phyloP scores from a whole-genome alignment of 2,329 filamentous ascomycete species.

The Phoma sp. region DNA sequence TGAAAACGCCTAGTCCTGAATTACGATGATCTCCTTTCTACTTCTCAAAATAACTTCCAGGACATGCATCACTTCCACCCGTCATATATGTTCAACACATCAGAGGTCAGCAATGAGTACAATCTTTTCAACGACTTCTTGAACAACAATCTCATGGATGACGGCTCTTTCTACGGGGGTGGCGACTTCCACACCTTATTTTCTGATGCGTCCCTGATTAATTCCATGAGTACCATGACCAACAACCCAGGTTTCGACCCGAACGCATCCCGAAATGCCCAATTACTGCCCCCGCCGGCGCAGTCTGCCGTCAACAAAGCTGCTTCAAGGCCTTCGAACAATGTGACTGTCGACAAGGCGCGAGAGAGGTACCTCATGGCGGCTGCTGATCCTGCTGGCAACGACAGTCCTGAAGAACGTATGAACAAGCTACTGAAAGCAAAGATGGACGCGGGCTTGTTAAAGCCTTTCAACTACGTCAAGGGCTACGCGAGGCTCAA shows the following conservation, averaged over 20 bases:
- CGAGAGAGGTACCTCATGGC: conserved; percentile 94
- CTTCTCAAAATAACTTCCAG: conserved; percentile 81
- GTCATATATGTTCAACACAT: conserved; percentile 92
- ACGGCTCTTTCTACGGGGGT: conserved; percentile 51
- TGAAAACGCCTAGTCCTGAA: conserved; percentile 66
- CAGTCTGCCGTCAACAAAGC: conserved; percentile 57
- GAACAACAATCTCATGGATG: conserved; percentile 88
- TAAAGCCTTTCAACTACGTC: conserved; percentile 98
- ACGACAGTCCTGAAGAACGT: conserved; percentile 85
- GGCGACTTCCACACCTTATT: conserved; percentile 60
- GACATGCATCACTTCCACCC: conserved; percentile 94
- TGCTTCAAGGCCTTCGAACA: conserved; percentile 66
- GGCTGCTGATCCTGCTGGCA: conserved; percentile 87
- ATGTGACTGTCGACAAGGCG: conserved; percentile 70
- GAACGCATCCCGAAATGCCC: conserved; percentile 55
- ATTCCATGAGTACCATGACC: conserved; percentile 50
- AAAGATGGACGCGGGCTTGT: conserved; percentile 92
- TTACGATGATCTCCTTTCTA: conserved; percentile 80
- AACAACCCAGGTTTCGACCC: conserved; percentile 39
- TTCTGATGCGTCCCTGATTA: conserved; percentile 62
- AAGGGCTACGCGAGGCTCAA: conserved; percentile 91
- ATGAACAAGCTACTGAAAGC: conserved; percentile 94
- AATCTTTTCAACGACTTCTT: conserved; percentile 96
- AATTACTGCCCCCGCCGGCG: conserved; percentile 50
- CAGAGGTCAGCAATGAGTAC: conserved; percentile 95